Conservation (phyloP, 306 rosid species). For the Biancaea sappan region DNA sequence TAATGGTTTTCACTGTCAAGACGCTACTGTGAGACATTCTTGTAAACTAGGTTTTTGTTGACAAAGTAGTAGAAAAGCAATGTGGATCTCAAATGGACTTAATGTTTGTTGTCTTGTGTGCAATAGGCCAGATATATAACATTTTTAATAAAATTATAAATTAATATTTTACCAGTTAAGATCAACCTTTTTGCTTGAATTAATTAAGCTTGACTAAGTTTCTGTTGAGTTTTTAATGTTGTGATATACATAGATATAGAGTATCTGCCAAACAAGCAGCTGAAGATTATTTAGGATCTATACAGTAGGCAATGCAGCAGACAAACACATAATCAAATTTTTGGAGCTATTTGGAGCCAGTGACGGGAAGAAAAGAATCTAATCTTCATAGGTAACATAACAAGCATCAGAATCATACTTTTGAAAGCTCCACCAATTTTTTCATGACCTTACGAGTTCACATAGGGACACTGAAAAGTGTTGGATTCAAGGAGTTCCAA, state of each 20-base stretch:
- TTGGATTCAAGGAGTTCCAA: neutral
- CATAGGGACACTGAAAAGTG: neutral
- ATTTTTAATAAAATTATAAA: neutral
- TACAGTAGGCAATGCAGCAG: neutral
- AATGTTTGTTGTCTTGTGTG: neutral
- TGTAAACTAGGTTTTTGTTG: neutral
- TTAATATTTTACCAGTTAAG: neutral
- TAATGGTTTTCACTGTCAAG: neutral
- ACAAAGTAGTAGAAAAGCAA: neutral
- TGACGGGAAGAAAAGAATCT: neutral
- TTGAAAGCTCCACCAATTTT: neutral
- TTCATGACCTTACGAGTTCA: conserved; percentile 13
- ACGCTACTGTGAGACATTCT: neutral
- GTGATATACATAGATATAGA: no score
- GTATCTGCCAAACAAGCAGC: no score
- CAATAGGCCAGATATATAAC: neutral
- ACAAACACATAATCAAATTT: neutral
- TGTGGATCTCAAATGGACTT: neutral
- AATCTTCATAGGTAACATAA: neutral
- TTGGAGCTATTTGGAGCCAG: neutral
- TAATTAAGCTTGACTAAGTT: neutral
- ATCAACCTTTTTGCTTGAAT: neutral
- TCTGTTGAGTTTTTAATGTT: neutral
- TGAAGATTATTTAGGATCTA: no score
- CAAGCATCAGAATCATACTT: neutral